Percentiles rank a stretch among this genome's conserved stretches.
These are phyloP conservation scores for Aspergillus ibericus DNA, from an alignment of 2,329 filamentous ascomycete genomes.

Conservation along the genomic window DNA sequence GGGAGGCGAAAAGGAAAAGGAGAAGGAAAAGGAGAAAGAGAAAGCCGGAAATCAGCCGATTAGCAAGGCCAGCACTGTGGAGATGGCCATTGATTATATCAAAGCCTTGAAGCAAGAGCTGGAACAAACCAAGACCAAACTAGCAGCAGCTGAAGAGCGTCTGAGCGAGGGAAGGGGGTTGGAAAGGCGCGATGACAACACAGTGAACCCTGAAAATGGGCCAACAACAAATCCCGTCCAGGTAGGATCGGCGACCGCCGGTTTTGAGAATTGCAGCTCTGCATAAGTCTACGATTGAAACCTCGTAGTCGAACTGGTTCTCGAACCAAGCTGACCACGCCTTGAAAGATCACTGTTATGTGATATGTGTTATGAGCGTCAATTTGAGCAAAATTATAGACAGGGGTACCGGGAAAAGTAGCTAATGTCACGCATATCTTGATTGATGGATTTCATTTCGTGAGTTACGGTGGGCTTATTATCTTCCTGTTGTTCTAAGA, in stretches of 20 bases:
- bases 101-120: constrained; percentile 76
- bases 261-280: background rate
- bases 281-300: background rate
- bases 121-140: constrained; percentile 61
- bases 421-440: background rate
- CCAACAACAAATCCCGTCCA: background rate
- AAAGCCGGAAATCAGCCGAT: constrained; percentile 59
- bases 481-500: background rate
- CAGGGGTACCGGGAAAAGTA: background rate
- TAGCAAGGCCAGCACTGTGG: constrained; percentile 97
- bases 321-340: background rate
- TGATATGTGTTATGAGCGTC: constrained; percentile 14
- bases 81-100: constrained; percentile 94
- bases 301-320: background rate
- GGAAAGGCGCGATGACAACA: background rate
- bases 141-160: constrained; percentile 66
- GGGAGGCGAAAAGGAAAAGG: constrained; percentile 50
- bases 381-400: constrained; percentile 1
- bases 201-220: constrained; percentile 1
- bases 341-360: constrained; percentile 1
- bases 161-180: constrained; percentile 35
- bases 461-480: background rate
- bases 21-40: constrained; percentile 53
- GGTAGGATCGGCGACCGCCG: background rate
- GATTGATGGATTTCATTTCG: background rate